Base-by-base conservation (phyloP, 2,329 filamentous ascomycete species). In the Tolypocladium pustulatum region DNA sequence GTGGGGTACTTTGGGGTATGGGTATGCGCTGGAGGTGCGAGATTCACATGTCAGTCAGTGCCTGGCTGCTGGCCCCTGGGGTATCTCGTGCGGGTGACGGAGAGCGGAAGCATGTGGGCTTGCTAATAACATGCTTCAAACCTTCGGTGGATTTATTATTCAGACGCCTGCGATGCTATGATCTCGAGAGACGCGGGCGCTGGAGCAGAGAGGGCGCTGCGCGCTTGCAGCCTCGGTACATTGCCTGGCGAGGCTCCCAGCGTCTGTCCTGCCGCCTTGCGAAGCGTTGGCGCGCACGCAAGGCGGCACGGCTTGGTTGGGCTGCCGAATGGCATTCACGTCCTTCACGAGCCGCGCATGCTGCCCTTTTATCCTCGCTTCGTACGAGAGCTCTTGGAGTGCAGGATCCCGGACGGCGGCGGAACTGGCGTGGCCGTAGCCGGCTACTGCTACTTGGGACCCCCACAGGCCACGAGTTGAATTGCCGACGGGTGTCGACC, bases 11-110 rank as follows among this genome's bases (percentile, higher is more conserved):
- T 54, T 54, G 53, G 32, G 9, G 32, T 34, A 34, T 9, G 53
- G 36, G 53, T 55, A 40, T 54, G 30, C 51, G 32, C 34, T 37
- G 52, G 32, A 4, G 20, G 52, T 4, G 34, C 52, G 17, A 8
- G 54, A 55, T 41, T 55, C 54, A 55, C 54, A 55, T 55, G 54
- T 55, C 54, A 55, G 54, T 55, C 54, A 41, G 54, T 34, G 49
- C 49, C 30, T 34, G 25, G 43, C 43, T 10, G 46, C 37, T 9
- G 30, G 27, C 46, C 25, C 8, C 46, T 32, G 27, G 46, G 46
- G 27, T 43, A n/a, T 9, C 10, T 10, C 1, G 32, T 2, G 17
- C 9, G 49, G 4, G n/a, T 13, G 46, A 32, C 30, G 49, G 49
- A 17, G 17, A 32, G 43, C 27, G 49, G 15, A 52, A 52, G 49